phyloP scores from a whole-genome alignment of 1,284 basidiomycete genomes.

The Trametes pubescens region DNA sequence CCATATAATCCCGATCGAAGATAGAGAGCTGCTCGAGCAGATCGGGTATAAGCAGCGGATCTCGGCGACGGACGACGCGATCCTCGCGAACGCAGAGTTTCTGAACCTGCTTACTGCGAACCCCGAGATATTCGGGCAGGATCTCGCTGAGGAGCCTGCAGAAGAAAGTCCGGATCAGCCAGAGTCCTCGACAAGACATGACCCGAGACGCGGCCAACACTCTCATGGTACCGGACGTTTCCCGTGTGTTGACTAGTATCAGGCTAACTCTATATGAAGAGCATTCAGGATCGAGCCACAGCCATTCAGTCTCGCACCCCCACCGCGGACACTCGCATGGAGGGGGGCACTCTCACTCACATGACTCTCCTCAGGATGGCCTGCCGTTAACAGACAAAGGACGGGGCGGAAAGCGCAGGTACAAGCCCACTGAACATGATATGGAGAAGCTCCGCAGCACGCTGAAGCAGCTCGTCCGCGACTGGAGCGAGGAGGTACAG shows the following conservation, averaged over 20 bases:
- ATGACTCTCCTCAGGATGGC: conserved; percentile 37
- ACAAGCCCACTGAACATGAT: conserved; percentile 71
- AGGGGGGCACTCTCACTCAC: conserved; percentile 39
- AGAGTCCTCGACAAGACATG: background rate
- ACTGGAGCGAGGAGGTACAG: conserved; percentile 79
- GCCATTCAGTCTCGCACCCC: conserved; percentile 35
- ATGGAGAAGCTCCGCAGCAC: conserved; percentile 92
- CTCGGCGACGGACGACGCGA: conserved; percentile 71
- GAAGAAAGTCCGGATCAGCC: background rate
- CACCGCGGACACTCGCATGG: conserved; percentile 19
- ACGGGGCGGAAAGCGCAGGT: conserved; percentile 38
- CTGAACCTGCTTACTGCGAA: conserved; percentile 69
- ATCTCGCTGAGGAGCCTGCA: conserved; percentile 44
- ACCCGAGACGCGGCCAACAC: background rate
- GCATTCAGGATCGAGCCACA: conserved; percentile 18
- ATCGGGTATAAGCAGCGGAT: conserved; percentile 77
- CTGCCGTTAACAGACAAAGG: conserved; percentile 22
- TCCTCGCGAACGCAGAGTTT: conserved; percentile 75
- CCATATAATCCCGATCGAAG: conserved; percentile 63
- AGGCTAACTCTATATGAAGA: conserved; percentile 7
- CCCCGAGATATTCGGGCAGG: conserved; percentile 77
- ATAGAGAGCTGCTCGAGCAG: conserved; percentile 65
- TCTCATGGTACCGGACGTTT: background rate
- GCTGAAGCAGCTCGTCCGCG: conserved; percentile 89
- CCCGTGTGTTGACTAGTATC: too few relatives aligned